Percentiles rank a stretch among this genome's conserved stretches.
Evolutionary conservation across 768 basidiomycete species (phyloP).

Genomic region (Auricularia cornea): DNA sequence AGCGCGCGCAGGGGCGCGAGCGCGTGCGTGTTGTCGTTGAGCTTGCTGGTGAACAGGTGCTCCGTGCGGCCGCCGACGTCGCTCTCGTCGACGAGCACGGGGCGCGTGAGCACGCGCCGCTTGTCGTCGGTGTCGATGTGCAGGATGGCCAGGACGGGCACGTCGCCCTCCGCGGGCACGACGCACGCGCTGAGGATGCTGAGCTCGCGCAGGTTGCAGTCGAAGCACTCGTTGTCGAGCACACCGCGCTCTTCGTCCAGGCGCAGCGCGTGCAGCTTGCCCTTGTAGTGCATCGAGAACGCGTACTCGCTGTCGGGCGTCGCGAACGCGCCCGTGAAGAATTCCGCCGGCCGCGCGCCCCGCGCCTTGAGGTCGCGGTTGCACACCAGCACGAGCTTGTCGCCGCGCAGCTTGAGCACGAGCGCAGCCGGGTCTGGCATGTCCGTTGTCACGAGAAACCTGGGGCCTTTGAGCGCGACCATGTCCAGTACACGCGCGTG

Average conservation of each 20-base stretch:
- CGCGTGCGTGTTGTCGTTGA: slow-evolving; percentile 3
- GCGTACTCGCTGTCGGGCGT: slow-evolving; percentile 50
- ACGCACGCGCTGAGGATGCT: slow-evolving; percentile 64
- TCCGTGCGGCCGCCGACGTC: slow-evolving; percentile 14
- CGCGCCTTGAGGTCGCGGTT: slow-evolving; percentile 37
- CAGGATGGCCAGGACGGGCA: slow-evolving; percentile 54
- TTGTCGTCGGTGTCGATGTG: slow-evolving; percentile 47
- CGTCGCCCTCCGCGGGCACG: slow-evolving; percentile 34
- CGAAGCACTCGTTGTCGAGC: slow-evolving; percentile 11
- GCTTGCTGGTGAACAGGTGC: slow-evolving; percentile 27
- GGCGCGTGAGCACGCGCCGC: slow-evolving; percentile 18
- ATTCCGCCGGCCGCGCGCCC: slow-evolving; percentile 55
- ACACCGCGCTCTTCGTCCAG: slow-evolving; percentile 31
- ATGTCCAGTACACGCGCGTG: neutral
- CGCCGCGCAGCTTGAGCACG: neutral
- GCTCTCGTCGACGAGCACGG: slow-evolving; percentile 12
- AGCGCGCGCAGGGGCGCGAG: slow-evolving; percentile 5
- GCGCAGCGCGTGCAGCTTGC: slow-evolving; percentile 57
- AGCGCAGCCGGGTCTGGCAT: slow-evolving; percentile 52
- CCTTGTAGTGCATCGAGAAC: slow-evolving; percentile 56
- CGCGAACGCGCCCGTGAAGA: slow-evolving; percentile 61
- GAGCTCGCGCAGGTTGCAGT: slow-evolving; percentile 50
- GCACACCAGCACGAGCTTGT: slow-evolving; percentile 51
- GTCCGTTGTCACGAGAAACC: slow-evolving; percentile 56
- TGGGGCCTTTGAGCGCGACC: slow-evolving; percentile 23